Conservation (phyloP, 331 rosid species). For the Acacia pycnantha region DNA sequence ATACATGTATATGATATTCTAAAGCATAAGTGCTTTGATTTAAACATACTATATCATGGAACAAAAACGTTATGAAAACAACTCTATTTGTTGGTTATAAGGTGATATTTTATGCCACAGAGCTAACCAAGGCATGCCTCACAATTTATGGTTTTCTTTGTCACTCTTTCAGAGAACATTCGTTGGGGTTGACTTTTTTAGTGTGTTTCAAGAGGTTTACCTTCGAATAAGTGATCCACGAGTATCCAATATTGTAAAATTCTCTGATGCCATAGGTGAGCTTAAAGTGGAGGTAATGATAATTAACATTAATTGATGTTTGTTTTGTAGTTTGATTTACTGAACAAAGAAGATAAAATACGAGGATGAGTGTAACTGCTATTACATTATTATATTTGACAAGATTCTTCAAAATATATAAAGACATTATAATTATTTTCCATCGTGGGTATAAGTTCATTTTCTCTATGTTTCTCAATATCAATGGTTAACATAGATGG, state of each 20-base stretch:
- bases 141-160: slow-evolving; percentile 28
- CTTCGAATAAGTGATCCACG: slow-evolving; percentile 85
- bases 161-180: slow-evolving; percentile 76
- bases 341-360: not conserved
- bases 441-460: not conserved
- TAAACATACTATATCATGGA: not conserved
- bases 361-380: not conserved
- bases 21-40: not conserved
- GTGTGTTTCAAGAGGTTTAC: slow-evolving; percentile 85
- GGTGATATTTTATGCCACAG: not conserved
- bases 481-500: not conserved
- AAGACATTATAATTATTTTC: not conserved
- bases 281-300: slow-evolving; percentile 90
- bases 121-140: slow-evolving; percentile 23
- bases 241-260: slow-evolving; percentile 73
- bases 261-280: slow-evolving; percentile 92
- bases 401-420: not conserved
- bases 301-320: slow-evolving; percentile 23
- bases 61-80: not conserved
- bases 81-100: not conserved
- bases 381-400: not conserved
- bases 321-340: not conserved
- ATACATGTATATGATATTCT: not conserved
- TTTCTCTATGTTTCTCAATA: slow-evolving; percentile 4
- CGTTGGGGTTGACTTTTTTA: slow-evolving; percentile 89